Percentiles rank a stretch among this genome's conserved stretches.
Conservation (phyloP, 352 stramenopile species). For the Globisporangium polare region DNA sequence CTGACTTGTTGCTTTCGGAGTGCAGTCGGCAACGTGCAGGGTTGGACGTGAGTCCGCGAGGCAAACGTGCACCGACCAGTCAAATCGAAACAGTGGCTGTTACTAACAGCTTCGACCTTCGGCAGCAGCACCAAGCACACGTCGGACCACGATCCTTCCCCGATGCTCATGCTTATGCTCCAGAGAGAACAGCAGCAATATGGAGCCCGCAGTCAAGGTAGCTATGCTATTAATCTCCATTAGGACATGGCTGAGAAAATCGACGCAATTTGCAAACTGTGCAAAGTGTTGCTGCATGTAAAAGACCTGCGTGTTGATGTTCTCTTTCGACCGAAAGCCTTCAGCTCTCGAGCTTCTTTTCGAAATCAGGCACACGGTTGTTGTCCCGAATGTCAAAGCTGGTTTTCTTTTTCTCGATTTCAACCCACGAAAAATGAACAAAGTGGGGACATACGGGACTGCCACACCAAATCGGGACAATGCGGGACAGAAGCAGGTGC, state of each 20-base stretch:
- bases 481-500: background rate
- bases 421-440: background rate
- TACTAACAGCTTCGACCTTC: background rate
- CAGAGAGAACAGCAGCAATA: background rate
- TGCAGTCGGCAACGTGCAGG: background rate
- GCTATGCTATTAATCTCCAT: background rate
- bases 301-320: background rate
- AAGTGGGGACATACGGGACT: background rate
- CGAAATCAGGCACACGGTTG: background rate
- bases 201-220: background rate
- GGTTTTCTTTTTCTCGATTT: slow-evolving; percentile 1
- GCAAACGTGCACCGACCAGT: background rate
- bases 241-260: background rate
- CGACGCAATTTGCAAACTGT: background rate
- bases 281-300: background rate
- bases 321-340: background rate
- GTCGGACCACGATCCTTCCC: background rate
- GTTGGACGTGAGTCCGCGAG: too few species aligned
- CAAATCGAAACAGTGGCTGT: background rate
- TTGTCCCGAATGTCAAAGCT: background rate
- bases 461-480: background rate
- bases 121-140: background rate
- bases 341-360: background rate
- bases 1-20: too few species aligned
- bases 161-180: background rate